Evolutionary conservation across 2,329 filamentous ascomycete genomes (phyloP).

Genomic region (Fusarium sp.): DNA sequence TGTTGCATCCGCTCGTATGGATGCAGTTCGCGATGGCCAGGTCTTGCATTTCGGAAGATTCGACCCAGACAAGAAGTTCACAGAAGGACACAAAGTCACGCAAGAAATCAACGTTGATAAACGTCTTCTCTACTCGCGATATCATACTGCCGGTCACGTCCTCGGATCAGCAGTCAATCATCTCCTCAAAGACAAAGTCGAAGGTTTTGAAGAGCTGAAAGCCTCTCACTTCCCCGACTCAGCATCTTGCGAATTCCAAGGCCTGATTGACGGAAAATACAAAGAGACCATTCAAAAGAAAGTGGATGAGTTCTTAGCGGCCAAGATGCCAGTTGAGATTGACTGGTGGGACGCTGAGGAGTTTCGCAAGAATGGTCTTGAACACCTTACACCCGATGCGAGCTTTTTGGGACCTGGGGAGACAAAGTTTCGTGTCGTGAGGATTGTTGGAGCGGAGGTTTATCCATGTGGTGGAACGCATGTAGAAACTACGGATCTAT

Average conservation of each 20-base stretch:
- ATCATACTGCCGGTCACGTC: constrained; percentile 81
- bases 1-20: constrained; percentile 69
- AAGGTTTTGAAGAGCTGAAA: constrained; percentile 73
- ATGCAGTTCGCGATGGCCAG: constrained; percentile 60
- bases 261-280: constrained; percentile 72
- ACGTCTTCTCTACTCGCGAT: constrained; percentile 71
- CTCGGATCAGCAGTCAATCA: constrained; percentile 74
- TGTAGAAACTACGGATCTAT: constrained; percentile 69
- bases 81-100: constrained; percentile 57
- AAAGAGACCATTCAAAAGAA: constrained; percentile 71
- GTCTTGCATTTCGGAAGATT: constrained; percentile 77
- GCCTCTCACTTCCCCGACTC: constrained; percentile 77
- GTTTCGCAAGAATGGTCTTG: constrained; percentile 65
- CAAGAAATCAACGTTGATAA: constrained; percentile 72
- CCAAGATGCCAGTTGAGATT: constrained; percentile 67
- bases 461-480: constrained; percentile 84
- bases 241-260: constrained; percentile 75
- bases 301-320: constrained; percentile 68
- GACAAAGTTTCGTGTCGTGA: constrained; percentile 72
- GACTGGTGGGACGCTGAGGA: constrained; percentile 76
- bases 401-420: constrained; percentile 50
- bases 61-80: constrained; percentile 49
- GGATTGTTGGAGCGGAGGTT: constrained; percentile 74
- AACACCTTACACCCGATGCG: constrained; percentile 66
- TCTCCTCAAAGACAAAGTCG: constrained; percentile 64